phyloP scores from a whole-genome alignment of 768 basidiomycete genomes.

The Tulasnella sp. region DNA sequence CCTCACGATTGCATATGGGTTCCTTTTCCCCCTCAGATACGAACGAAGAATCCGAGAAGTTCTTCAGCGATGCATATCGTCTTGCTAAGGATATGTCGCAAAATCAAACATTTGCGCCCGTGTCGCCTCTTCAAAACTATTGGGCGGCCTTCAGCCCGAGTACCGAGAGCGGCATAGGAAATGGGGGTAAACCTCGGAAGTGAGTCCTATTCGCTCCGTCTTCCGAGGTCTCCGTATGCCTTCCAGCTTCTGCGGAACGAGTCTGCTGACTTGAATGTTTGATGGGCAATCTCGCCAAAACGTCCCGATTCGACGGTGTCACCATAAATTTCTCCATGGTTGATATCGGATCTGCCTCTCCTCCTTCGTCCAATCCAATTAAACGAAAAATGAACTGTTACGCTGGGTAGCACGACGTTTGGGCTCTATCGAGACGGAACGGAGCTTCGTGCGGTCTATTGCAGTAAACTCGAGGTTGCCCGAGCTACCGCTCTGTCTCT shows the following conservation, averaged over 20 bases:
- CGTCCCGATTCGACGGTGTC: slow-evolving; percentile 3
- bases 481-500: slow-evolving; percentile 63
- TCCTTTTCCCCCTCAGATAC: slow-evolving; percentile 45
- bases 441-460: slow-evolving; percentile 69
- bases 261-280: not conserved
- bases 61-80: slow-evolving; percentile 59
- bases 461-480: slow-evolving; percentile 61
- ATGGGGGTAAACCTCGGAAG: slow-evolving; percentile 37
- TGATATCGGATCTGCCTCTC: not conserved
- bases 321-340: not conserved
- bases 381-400: slow-evolving; percentile 11
- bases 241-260: not conserved
- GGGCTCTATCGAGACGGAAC: slow-evolving; percentile 76
- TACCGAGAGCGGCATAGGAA: slow-evolving; percentile 42
- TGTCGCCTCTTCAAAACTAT: slow-evolving; percentile 71
- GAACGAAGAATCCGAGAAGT: slow-evolving; percentile 53
- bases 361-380: not conserved
- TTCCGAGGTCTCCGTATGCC: not conserved
- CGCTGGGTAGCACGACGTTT: slow-evolving; percentile 56
- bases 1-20: not conserved
- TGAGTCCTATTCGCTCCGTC: slow-evolving; percentile 9
- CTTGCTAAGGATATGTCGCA: slow-evolving; percentile 65
- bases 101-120: slow-evolving; percentile 73
- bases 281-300: slow-evolving; percentile 1
- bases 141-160: slow-evolving; percentile 78